A percentile compares a stretch with the other conserved stretches of the same genome.
phyloP scores from a whole-genome alignment of 345 rosid species.

The Orychophragmus violaceus region DNA sequence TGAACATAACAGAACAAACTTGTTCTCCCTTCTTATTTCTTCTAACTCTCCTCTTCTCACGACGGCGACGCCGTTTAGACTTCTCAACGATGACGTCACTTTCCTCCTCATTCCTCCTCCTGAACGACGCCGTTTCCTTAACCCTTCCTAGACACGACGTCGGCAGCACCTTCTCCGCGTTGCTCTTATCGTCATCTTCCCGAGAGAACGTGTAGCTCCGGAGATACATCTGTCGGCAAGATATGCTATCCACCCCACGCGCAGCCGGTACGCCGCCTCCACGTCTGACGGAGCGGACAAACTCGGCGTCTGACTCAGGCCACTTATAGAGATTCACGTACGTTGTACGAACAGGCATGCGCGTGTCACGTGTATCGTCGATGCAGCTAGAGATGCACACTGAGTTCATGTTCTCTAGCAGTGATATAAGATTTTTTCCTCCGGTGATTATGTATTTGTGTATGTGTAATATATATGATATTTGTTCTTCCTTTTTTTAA shows the following conservation, averaged over 20 bases:
- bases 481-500: neutral
- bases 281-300: conserved; percentile 43
- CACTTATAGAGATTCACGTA: conserved; percentile 68
- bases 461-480: neutral
- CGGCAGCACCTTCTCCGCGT: neutral
- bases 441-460: neutral
- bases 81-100: conserved; percentile 10
- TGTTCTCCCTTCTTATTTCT: conserved; percentile 42
- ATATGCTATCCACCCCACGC: conserved; percentile 71
- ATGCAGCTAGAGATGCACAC: conserved; percentile 76
- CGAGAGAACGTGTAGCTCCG: conserved; percentile 78
- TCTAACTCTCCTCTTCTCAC: conserved; percentile 38
- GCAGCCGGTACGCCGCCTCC: conserved; percentile 17
- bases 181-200: conserved; percentile 34
- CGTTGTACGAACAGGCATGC: conserved; percentile 51
- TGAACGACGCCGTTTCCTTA: conserved; percentile 25
- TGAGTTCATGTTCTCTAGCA: conserved; percentile 48
- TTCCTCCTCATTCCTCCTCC: conserved; percentile 21
- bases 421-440: too few species aligned
- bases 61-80: conserved; percentile 35
- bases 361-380: conserved; percentile 60
- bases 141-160: conserved; percentile 39
- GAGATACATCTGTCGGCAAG: conserved; percentile 77
- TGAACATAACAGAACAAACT: conserved; percentile 43
- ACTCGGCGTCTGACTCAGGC: conserved; percentile 75